Evolutionary conservation across 148 eudicot genomes (phyloP), one percentile per base, ranked within the genome.

Genomic region (Amaranthus hypochondriacus): DNA sequence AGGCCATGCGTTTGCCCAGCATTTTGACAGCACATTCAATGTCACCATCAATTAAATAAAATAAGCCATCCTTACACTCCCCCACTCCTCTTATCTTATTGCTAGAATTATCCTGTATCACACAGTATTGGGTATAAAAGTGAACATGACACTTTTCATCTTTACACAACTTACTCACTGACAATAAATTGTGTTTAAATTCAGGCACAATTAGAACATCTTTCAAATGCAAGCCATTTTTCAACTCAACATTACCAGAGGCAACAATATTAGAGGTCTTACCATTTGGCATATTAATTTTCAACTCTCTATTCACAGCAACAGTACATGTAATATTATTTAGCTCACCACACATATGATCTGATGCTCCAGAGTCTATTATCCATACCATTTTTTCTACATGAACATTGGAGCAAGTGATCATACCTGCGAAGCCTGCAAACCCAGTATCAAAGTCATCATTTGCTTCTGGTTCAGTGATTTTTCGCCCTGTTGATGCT

Each of bases 321-420:
- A 2, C 8, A 14, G 7, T 2, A 0, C 4, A 13, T 13, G 0
- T 7, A 1, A 13, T 6, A 2, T 1, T 1, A 0, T 14, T 42
- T 0, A 70, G 10, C 0, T 9, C 0, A 0, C 14, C 49, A 39
- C 0, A 46, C 75, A 72, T 72, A 6, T 72, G 75, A 11, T 72
- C 8, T 4, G 56, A 7, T 3, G 75, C 75, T 0, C 75, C 58
- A 2, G 68, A 49, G 14, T 73, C 58, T 0, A 73, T 61, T 0
- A 73, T 73, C 75, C 48, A 72, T 0, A 0, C 12, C 3, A 7
- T 7, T 0, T 3, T 0, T 5, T 12, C 7, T 2, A 6, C 1
- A 0, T 3, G 9, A 2, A 14, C 52, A 70, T 13, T 3, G 4
- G 2, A 2, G 4, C 73, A 70, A 4, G 1, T 10, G 4, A 28